Evolutionary conservation across 495 filamentous ascomycete genomes (phyloP), one percentile per base, ranked within the genome.

Genomic region (Aspergillus sclerotiicarbonarius): DNA sequence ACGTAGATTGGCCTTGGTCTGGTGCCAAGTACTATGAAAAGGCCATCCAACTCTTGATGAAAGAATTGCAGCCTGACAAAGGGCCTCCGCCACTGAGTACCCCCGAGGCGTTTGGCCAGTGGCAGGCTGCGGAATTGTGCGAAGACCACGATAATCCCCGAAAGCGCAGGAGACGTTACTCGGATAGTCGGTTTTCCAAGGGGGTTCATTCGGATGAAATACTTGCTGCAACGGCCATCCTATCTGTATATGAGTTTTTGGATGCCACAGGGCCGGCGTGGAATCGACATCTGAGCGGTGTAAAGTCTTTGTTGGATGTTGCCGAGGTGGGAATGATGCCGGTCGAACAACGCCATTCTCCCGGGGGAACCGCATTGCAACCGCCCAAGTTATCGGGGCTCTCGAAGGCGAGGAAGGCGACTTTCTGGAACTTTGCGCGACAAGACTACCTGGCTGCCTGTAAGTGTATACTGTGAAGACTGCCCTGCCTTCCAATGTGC

Each of bases 391-490:
- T 65, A 43, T 60, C 68, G 4, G 68, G 74, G 16, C 72, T 81
- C 1, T 83, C 80, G 1, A 82, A 80, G 63, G 82, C 82, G 5
- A 74, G 84, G 4, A 77, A 67, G 62, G 84, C 84, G 6, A 84
- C 80, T 1, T 87, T 87, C 63, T 87, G 84, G 84, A 86, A 86
- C 59, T 84, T 86, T 65, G 85, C 84, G 18, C 73, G 84, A 37
- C 84, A 87, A 63, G 84, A 87, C 62, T 84, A 86, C 69, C 71
- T 88, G 8, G 79, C 82, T 64, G 83, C 84, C 31, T 85, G 82
- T 84, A 72, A 77, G 81, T 77, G 9, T 10, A 20, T 12, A 49
- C 30, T 32, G n/a, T 1, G 10, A 21, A 9, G n/a, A 10, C 43
- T 29, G 8, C 37, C 30, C 18, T 49, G 30, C 49, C 29, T 56